Percentiles rank a stretch among this genome's conserved stretches.
Conservation (phyloP, 495 filamentous ascomycete genomes). For the Annulohypoxylon nitens region DNA sequence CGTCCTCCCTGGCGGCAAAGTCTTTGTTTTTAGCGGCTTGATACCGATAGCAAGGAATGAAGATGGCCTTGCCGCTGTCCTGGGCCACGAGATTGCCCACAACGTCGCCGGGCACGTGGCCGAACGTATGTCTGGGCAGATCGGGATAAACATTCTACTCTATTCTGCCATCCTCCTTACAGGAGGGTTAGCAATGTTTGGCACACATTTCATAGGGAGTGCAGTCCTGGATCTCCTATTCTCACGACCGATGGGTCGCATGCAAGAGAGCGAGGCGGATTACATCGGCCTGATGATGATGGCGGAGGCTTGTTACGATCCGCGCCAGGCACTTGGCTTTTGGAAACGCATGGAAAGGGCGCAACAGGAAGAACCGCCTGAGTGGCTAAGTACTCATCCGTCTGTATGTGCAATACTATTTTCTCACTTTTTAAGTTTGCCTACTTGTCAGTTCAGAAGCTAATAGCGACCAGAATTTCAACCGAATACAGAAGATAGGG, state of each 20-base stretch:
- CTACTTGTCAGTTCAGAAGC: not conserved
- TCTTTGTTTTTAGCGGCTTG: slow-evolving; percentile 92
- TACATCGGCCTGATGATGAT: slow-evolving; percentile 86
- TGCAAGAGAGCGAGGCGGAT: slow-evolving; percentile 78
- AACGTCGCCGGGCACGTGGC: slow-evolving; percentile 83
- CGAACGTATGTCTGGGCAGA: slow-evolving; percentile 76
- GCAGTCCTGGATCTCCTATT: slow-evolving; percentile 72
- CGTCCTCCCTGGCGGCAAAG: slow-evolving; percentile 91
- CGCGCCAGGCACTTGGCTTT: slow-evolving; percentile 75
- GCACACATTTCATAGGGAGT: slow-evolving; percentile 58
- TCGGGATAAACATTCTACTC: slow-evolving; percentile 68
- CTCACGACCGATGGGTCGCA: slow-evolving; percentile 76
- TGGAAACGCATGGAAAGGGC: slow-evolving; percentile 82
- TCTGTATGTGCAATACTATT: slow-evolving; percentile 64
- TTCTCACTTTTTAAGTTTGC: not conserved
- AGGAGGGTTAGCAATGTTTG: slow-evolving; percentile 62
- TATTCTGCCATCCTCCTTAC: slow-evolving; percentile 63
- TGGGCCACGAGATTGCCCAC: slow-evolving; percentile 97
- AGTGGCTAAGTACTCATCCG: slow-evolving; percentile 90
- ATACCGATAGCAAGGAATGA: slow-evolving; percentile 78
- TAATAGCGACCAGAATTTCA: slow-evolving; percentile 66
- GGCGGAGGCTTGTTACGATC: slow-evolving; percentile 74
- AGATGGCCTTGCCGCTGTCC: slow-evolving; percentile 82
- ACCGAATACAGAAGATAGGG: slow-evolving; percentile 76
- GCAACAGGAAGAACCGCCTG: slow-evolving; percentile 70